phyloP scores from a whole-genome alignment of 257 asterid species.

The Solanum ahanhuiri region DNA sequence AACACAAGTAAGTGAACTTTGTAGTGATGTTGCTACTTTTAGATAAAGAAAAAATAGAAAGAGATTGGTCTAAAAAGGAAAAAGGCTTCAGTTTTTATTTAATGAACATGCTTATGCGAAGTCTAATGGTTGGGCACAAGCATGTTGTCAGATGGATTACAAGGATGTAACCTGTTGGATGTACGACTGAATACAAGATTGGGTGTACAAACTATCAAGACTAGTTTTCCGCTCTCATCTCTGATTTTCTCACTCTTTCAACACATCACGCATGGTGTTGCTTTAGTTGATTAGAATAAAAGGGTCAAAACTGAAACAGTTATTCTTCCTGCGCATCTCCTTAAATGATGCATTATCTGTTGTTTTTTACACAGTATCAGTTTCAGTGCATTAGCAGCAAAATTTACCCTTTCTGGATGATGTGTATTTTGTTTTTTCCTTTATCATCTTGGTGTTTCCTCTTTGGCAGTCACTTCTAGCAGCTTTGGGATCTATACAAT shows the following conservation, averaged over 20 bases:
- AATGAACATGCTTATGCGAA: not conserved
- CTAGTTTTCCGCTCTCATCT: not conserved
- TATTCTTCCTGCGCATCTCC: not conserved
- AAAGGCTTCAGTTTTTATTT: not conserved
- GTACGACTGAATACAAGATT: not conserved
- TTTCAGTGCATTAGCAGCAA: not conserved
- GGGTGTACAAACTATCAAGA: not conserved
- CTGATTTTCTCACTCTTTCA: not conserved
- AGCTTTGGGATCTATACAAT: conserved; percentile 93
- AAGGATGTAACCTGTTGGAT: not conserved
- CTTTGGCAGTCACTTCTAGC: conserved; percentile 90
- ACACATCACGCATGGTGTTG: not conserved
- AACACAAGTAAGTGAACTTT: not conserved
- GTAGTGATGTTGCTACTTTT: not conserved
- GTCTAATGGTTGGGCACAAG: not conserved
- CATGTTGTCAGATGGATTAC: not conserved
- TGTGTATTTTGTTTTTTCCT: not conserved
- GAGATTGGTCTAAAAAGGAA: not conserved
- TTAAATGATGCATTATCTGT: not conserved
- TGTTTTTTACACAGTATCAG: not conserved
- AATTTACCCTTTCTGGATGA: not conserved
- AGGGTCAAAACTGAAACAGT: not conserved
- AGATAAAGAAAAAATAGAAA: not conserved
- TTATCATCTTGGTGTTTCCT: conserved; percentile 7
- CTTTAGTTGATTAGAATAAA: not conserved